Evolutionary conservation across 1,284 basidiomycete species (phyloP), one percentile per base, ranked within the genome.

Genomic region (Pseudozyma tsukubaensis): DNA sequence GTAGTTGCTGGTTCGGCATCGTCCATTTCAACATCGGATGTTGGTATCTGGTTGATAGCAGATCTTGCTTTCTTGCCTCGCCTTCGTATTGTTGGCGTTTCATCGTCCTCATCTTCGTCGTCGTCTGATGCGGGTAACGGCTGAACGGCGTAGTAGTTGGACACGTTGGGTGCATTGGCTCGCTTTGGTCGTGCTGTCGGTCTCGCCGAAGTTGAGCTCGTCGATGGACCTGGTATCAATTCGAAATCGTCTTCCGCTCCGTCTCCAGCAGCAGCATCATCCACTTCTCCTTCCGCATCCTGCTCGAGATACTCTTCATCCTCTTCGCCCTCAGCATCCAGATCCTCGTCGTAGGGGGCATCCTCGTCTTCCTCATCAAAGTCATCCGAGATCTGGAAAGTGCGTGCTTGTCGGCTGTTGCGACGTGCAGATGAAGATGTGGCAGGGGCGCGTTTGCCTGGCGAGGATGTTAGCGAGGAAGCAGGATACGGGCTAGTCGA

Each of bases 271-370:
- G 32, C 43, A 9, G 40, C 21, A 9, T 55, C 57, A n/a, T 53
- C 67, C 19, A 18, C 19, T 39, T 53, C 50, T 7, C n/a, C 53
- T 4, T 21, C 39, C 5, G 55, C 58, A 47, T 65, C 59, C 34
- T 58, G 44, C 8, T 53, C 58, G 29, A 63, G 16, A 19, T 48
- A 61, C 16, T 63, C 60, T 45, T 59, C 55, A n/a, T 70, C 67
- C 16, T 53, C 49, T 19, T 70, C 67, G 39, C 53, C 68, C 24
- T 65, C 68, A 1, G 58, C 58, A 40, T 71, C 68, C 21, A 65
- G 62, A 8, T 61, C 63, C 36, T 65, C 54, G 52, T 72, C 69
- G 29, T 66, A 65, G 3, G 52, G 50, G 0, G 53, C 65, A 35
- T 63, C 65, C 35, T 57, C 35, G 16, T 69, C 59, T 13, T 53